Evolutionary conservation across 257 asterid species (phyloP).

Genomic region (Apocynum venetum): DNA sequence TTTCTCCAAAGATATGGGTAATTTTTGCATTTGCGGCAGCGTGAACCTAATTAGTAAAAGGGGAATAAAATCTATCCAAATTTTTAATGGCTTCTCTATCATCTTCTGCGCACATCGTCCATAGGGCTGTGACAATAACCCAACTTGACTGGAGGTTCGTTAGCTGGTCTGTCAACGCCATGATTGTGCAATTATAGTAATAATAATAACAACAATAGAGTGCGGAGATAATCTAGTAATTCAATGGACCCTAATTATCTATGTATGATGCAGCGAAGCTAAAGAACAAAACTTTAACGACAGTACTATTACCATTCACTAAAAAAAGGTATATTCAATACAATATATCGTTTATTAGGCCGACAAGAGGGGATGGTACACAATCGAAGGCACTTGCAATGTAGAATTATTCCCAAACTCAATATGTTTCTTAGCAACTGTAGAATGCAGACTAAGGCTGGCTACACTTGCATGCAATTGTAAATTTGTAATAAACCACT

Average conservation of each 20-base stretch:
- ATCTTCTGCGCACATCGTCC: neutral
- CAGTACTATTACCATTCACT: neutral
- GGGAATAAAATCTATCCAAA: neutral
- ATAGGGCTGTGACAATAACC: neutral
- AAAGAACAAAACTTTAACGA: no score
- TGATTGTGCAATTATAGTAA: no score
- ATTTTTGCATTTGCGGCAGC: neutral
- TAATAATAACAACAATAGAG: no score
- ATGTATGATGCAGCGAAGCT: no score
- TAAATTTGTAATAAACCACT: no score
- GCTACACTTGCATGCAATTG: neutral
- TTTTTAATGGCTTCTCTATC: neutral
- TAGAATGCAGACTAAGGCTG: neutral
- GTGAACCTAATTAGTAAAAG: no score
- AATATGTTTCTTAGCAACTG: neutral
- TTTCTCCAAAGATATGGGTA: neutral
- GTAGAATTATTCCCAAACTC: neutral
- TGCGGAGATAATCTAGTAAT: neutral
- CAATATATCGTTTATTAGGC: neutral
- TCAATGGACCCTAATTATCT: neutral
- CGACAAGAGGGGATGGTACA: neutral
- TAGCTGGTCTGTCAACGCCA: neutral
- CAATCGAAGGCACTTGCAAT: neutral
- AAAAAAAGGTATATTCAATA: neutral
- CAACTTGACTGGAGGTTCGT: neutral